Base-by-base conservation (phyloP, 176 grass and related monocot genomes). In the Secale cereale region DNA sequence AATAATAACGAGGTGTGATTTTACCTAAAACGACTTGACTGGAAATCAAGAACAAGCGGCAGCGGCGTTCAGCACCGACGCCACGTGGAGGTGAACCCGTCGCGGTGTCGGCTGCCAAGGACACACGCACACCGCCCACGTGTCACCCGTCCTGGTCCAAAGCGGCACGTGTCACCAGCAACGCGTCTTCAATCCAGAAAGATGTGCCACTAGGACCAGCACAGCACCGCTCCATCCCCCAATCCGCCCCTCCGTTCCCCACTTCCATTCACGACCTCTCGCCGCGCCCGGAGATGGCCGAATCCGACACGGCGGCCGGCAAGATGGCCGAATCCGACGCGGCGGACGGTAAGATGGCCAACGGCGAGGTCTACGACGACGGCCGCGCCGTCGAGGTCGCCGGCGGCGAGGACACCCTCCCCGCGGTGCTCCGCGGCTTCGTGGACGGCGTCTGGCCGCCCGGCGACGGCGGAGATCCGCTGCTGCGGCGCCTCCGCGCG, bases 381-480 rank as follows among this genome's bases (percentile, higher is more conserved):
- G 70, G 72, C 59, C 61, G 72, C 70, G 39, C 86, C 25, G 63
- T 90, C 45, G 83, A 72, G 14, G 78, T 89, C 52, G 68, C 80
- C 32, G 69, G 41, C 41, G 41, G 1, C 48, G 54, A 66, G 25
- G 79, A 80, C 76, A 91, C 91, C 14, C 84, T 99, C 59, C 88
- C 77, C 4, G 40, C 59, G 11, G 88, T 99, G 70, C 45, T 99
- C 79, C 64, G 93, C 57, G 72, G 86, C 70, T 99, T 92, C 86
- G 67, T 96, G 81, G 84, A 85, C 22, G 90, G 79, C 73, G 76
- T 96, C 50, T 36, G 76, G 66, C 50, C 54, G 26, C 29, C 48
- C 4, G 59, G 43, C 19, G 83, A 6, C 59, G 89, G 28, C 4
- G 77, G 86, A 11, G 91, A 88, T 36, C 84, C 91, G 31, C 83